Evolutionary conservation across 108 stramenopile species (phyloP).

Genomic region (Aureococcus anophagefferens): DNA sequence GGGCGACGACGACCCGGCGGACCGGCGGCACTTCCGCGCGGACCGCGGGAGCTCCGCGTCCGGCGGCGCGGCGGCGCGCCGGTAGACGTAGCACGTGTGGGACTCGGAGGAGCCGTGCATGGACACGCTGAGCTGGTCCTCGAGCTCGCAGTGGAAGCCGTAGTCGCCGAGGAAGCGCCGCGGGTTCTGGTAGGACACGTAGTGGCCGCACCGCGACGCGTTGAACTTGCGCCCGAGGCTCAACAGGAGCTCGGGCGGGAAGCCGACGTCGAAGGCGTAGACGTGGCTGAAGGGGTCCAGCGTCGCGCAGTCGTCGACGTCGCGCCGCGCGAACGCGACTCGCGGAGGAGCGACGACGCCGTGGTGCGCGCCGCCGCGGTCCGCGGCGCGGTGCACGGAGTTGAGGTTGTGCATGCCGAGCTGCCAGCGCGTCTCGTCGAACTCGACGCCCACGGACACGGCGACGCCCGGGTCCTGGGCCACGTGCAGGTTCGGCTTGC

Average conservation of each 20-base stretch:
- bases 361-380: not conserved
- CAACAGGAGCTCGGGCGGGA: constrained; percentile 61
- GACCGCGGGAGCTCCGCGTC: too few relatives aligned
- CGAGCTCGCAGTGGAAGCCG: constrained; percentile 63
- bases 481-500: constrained; percentile 95
- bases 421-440: constrained; percentile 67
- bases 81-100: constrained; percentile 68
- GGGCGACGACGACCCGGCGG: too few relatives aligned
- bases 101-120: constrained; percentile 79
- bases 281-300: constrained; percentile 96
- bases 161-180: constrained; percentile 56
- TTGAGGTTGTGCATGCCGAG: constrained; percentile 64
- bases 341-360: too few relatives aligned
- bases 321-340: constrained; percentile 66
- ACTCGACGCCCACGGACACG: constrained; percentile 78
- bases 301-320: constrained; percentile 65
- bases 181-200: constrained; percentile 68
- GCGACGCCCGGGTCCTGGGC: constrained; percentile 71
- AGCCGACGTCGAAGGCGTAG: constrained; percentile 94
- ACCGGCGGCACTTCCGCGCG: too few relatives aligned
- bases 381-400: too few relatives aligned
- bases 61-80: too few relatives aligned
- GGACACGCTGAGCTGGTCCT: constrained; percentile 52
- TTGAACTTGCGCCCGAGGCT: constrained; percentile 61
- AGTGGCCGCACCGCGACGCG: constrained; percentile 41